Percentiles rank a stretch among this genome's conserved stretches.
Evolutionary conservation across 225 moss, liverwort and hornwort species (phyloP).

Genomic region (Thuidium tamariscinum): DNA sequence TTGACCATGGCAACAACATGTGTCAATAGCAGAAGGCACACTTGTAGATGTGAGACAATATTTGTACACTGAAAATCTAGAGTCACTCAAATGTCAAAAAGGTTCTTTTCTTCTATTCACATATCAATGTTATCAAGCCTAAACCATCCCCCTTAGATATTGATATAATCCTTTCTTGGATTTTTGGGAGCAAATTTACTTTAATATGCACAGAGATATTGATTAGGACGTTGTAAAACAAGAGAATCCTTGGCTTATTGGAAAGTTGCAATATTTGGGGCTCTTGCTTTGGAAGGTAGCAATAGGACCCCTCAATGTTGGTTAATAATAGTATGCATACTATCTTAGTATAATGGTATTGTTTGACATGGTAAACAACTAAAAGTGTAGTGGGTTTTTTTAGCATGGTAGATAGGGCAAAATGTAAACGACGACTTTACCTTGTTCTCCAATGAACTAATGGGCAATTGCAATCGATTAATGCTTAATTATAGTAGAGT

Average conservation of each 20-base stretch:
- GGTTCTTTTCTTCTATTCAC: too few species aligned
- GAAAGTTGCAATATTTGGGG: accelerated
- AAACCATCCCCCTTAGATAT: too few species aligned
- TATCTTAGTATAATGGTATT: too few species aligned
- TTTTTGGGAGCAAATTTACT: background rate
- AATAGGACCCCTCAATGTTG: accelerated
- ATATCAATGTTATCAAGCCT: too few species aligned
- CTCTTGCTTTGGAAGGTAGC: accelerated
- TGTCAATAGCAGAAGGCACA: too few species aligned
- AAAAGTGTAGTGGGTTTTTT: background rate
- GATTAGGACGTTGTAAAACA: background rate
- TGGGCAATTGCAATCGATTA: background rate
- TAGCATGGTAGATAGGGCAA: background rate
- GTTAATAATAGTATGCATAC: background rate
- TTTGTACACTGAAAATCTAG: too few species aligned
- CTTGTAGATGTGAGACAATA: too few species aligned
- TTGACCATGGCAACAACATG: too few species aligned
- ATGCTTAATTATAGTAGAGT: background rate
- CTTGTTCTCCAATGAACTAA: background rate
- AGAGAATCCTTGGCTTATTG: background rate
- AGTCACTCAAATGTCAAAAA: too few species aligned
- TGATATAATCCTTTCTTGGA: too few species aligned
- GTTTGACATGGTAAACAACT: background rate
- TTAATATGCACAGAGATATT: background rate
- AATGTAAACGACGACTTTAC: too few species aligned